phyloP scores from a whole-genome alignment of 495 filamentous ascomycete genomes.

The Hypoxylon rickii region DNA sequence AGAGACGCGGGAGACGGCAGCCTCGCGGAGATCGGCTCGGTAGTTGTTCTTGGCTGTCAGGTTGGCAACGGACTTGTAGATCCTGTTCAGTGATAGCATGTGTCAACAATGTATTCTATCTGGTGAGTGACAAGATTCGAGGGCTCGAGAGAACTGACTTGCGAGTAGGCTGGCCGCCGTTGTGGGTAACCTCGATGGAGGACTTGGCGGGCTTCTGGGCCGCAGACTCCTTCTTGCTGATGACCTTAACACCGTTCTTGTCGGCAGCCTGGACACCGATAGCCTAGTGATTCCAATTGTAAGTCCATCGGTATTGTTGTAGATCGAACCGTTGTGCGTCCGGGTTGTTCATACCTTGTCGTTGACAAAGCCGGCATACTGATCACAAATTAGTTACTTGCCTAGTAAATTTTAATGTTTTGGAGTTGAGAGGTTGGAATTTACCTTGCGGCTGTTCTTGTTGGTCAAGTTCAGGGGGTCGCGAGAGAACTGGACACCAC shows the following conservation, averaged over 20 bases:
- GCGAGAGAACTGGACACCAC: constrained; percentile 84
- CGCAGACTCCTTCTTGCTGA: constrained; percentile 80
- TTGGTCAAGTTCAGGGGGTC: constrained; percentile 92
- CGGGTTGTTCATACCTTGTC: constrained; percentile 71
- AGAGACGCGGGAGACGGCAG: constrained; percentile 85
- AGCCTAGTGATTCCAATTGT: constrained; percentile 61
- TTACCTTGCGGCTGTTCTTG: constrained; percentile 88
- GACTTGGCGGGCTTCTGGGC: constrained; percentile 71
- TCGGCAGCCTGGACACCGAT: constrained; percentile 70
- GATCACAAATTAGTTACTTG: constrained; percentile 39
- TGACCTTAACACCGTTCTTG: constrained; percentile 73
- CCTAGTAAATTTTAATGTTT: background rate
- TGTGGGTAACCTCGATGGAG: constrained; percentile 66
- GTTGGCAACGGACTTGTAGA: constrained; percentile 83
- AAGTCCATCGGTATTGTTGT: constrained; percentile 21
- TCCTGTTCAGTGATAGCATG: constrained; percentile 60
- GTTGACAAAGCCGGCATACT: constrained; percentile 91
- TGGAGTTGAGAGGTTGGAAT: too few species aligned
- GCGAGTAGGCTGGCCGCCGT: constrained; percentile 68
- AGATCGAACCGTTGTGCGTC: background rate
- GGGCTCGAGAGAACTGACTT: constrained; percentile 66
- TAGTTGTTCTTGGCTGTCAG: constrained; percentile 79
- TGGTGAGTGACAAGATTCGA: background rate
- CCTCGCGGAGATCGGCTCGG: constrained; percentile 83
- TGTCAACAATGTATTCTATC: constrained; percentile 29